Evolutionary conservation across 2,329 filamentous ascomycete genomes (phyloP).

Genomic region (Xylariaceae sp.): DNA sequence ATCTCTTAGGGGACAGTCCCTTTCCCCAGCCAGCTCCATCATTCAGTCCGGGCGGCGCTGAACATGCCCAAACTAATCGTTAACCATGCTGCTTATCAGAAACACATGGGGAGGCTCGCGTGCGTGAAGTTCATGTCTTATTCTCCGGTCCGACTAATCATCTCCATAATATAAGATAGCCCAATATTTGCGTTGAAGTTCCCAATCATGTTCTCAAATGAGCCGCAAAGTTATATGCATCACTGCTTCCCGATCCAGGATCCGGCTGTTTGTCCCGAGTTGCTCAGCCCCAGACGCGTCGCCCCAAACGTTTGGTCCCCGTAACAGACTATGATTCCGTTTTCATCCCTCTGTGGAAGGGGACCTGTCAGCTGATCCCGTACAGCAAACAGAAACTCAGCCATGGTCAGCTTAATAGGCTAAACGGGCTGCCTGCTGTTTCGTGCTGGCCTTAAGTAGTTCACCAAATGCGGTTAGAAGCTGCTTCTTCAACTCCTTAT

Average conservation of each 20-base stretch:
- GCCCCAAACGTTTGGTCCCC: too few species aligned
- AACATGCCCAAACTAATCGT: background rate
- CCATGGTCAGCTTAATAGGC: slow-evolving; percentile 23
- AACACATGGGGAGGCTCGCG: background rate
- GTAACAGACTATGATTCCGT: background rate
- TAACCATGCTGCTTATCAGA: background rate
- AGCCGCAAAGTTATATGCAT: too few species aligned
- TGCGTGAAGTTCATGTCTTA: background rate
- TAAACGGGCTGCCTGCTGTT: slow-evolving; percentile 23
- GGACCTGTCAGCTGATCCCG: slow-evolving; percentile 2
- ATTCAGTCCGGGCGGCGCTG: background rate
- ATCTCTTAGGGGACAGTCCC: background rate
- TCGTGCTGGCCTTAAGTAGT: slow-evolving; percentile 50
- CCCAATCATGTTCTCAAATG: background rate
- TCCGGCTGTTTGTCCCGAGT: background rate
- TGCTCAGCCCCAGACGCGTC: background rate
- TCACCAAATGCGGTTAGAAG: slow-evolving; percentile 61
- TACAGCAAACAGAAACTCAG: background rate
- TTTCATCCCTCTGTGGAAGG: background rate
- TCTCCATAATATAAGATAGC: background rate
- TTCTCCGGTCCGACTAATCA: background rate
- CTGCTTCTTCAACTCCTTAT: slow-evolving; percentile 80
- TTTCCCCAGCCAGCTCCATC: background rate
- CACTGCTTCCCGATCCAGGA: background rate
- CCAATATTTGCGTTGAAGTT: background rate